A percentile compares a stretch with the other conserved stretches of the same genome.
Conservation (phyloP, 2,329 filamentous ascomycete species). For the Pseudogymnoascus sp. region DNA sequence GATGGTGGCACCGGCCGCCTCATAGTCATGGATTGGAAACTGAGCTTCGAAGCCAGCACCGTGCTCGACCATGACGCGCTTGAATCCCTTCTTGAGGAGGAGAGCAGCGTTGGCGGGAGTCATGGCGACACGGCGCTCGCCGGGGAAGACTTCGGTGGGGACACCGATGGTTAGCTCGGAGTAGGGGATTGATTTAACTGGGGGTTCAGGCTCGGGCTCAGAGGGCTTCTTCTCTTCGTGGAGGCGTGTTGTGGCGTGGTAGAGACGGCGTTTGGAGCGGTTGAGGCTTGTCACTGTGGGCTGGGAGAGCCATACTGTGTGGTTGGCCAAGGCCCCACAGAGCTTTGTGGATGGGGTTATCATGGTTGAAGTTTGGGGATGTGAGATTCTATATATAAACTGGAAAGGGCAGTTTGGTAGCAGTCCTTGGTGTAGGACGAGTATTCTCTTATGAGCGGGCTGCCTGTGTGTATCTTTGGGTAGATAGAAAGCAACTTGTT, state of each 20-base stretch:
- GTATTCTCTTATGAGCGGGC: not conserved
- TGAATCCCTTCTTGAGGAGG: conserved; percentile 78
- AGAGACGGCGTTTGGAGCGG: not conserved
- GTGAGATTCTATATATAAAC: not conserved
- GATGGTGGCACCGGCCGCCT: conserved; percentile 67
- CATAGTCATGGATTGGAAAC: conserved; percentile 69
- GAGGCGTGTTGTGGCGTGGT: not conserved
- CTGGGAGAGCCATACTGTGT: conserved; percentile 2
- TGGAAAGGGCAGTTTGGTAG: not conserved
- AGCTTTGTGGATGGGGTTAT: conserved; percentile 5
- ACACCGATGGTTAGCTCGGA: conserved; percentile 66
- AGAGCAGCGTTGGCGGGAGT: conserved; percentile 76
- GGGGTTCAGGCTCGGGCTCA: not conserved
- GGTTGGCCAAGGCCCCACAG: conserved; percentile 7
- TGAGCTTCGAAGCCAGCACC: conserved; percentile 72
- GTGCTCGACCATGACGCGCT: conserved; percentile 65
- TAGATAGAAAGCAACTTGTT: not conserved
- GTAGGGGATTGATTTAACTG: conserved; percentile 44
- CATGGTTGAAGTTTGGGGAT: not conserved
- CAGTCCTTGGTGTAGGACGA: not conserved
- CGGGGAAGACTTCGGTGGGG: conserved; percentile 66
- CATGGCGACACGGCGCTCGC: conserved; percentile 75
- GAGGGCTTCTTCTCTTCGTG: not conserved
- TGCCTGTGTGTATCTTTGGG: not conserved
- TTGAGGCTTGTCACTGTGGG: not conserved